A percentile compares a stretch with the other conserved stretches of the same genome.
Conservation (phyloP, 805 yeast genomes). For the Yarrowia porcina region DNA sequence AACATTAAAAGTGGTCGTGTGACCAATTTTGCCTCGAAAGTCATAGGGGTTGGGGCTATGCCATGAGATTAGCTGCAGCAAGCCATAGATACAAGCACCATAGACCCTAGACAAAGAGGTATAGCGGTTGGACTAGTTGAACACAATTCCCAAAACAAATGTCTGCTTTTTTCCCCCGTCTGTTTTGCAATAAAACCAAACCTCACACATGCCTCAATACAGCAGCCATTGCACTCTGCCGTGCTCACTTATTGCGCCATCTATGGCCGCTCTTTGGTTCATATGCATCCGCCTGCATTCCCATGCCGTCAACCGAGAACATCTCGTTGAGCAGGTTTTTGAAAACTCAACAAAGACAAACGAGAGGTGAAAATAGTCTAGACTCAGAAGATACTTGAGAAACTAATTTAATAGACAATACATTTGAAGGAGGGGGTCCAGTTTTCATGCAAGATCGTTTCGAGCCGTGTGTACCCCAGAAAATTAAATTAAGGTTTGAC, state of each 20-base stretch:
- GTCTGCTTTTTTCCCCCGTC: background rate
- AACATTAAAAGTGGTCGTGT: constrained; percentile 1
- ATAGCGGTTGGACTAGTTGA: background rate
- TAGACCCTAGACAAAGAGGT: background rate
- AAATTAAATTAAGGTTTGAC: background rate
- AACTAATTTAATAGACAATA: too few species aligned
- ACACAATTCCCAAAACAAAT: background rate
- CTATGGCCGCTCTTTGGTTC: background rate
- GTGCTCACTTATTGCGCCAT: background rate
- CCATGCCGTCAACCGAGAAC: background rate
- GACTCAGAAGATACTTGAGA: too few species aligned
- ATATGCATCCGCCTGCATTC: background rate
- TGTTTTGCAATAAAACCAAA: background rate
- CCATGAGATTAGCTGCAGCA: background rate
- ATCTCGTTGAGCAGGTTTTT: background rate
- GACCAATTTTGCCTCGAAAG: background rate
- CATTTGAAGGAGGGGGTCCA: too few species aligned
- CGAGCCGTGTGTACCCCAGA: too few species aligned
- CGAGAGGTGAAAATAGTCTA: too few species aligned
- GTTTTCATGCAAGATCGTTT: too few species aligned
- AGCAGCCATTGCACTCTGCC: background rate
- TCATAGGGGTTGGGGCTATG: background rate
- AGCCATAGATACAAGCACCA: background rate
- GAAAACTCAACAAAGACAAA: too few species aligned
- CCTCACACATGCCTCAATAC: background rate